Evolutionary conservation across 129 eudicot genomes (phyloP).

Genomic region (Tanacetum coccineum): DNA sequence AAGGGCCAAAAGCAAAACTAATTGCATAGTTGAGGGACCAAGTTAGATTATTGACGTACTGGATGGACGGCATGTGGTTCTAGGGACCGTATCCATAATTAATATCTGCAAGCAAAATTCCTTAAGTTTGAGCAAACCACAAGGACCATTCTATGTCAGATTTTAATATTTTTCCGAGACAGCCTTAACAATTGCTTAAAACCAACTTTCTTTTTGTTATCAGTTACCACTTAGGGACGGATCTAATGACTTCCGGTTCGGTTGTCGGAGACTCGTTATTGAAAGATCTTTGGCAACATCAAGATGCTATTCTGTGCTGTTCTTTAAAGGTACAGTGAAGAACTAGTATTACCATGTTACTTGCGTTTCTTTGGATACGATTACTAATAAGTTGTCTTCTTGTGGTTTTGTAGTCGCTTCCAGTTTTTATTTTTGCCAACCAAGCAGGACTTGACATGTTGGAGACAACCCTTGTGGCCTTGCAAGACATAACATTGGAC

Average conservation of each 20-base stretch:
- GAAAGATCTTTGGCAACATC: slow-evolving; percentile 96
- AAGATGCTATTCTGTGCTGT: slow-evolving; percentile 94
- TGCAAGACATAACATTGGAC: slow-evolving; percentile 85
- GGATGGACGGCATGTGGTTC: too few species aligned
- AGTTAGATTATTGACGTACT: too few species aligned
- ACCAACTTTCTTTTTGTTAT: background rate
- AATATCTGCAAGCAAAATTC: too few species aligned
- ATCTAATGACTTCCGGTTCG: slow-evolving; percentile 59
- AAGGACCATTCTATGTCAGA: too few species aligned
- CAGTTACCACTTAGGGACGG: slow-evolving; percentile 82
- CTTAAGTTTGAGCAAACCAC: too few species aligned
- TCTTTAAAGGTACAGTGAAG: slow-evolving; percentile 67
- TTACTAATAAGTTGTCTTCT: background rate
- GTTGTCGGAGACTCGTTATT: slow-evolving; percentile 54
- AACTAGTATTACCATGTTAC: background rate
- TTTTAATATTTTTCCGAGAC: background rate
- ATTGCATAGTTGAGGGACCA: too few species aligned
- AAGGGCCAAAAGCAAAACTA: too few species aligned
- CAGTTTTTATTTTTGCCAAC: slow-evolving; percentile 87
- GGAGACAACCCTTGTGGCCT: slow-evolving; percentile 86
- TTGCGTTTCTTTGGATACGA: background rate
- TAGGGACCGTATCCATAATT: too few species aligned
- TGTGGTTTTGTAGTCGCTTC: slow-evolving; percentile 55
- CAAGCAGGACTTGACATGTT: slow-evolving; percentile 97
- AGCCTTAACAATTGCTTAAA: background rate